Conservation (phyloP, 2,329 filamentous ascomycete genomes). For the Proliferodiscus dingleyae region DNA sequence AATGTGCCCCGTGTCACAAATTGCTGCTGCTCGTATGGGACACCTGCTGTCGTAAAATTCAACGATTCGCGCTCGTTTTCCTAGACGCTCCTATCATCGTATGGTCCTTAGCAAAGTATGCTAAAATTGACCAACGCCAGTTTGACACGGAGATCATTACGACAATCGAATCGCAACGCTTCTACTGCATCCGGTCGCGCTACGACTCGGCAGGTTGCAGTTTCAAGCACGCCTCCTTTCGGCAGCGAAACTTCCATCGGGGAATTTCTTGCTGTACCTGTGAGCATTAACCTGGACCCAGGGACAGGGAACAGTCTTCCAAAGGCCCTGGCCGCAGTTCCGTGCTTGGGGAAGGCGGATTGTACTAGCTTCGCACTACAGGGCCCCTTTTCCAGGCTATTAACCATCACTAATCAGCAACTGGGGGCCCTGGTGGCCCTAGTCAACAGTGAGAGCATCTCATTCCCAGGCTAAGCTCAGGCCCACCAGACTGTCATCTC, state of each 20-base stretch:
- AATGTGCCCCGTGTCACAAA: too few relatives aligned
- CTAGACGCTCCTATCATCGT: not conserved
- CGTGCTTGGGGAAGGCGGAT: not conserved
- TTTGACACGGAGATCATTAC: slow-evolving; percentile 1
- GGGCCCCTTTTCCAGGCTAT: not conserved
- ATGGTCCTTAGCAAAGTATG: slow-evolving; percentile 1
- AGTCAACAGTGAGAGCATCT: too few relatives aligned
- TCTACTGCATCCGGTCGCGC: slow-evolving; percentile 10
- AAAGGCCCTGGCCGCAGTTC: not conserved
- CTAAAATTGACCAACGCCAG: not conserved
- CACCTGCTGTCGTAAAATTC: too few relatives aligned
- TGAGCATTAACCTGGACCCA: not conserved
- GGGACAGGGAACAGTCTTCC: not conserved
- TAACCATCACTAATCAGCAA: not conserved
- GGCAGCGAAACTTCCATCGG: slow-evolving; percentile 25
- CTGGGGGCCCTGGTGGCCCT: too few relatives aligned
- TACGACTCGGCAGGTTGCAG: slow-evolving; percentile 18
- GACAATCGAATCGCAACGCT: slow-evolving; percentile 20
- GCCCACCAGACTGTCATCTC: not conserved
- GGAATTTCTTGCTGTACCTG: slow-evolving; percentile 15
- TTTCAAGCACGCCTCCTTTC: slow-evolving; percentile 19
- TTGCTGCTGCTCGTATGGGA: too few relatives aligned
- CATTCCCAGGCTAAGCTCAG: not conserved
- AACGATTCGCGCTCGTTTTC: too few relatives aligned
- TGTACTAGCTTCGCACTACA: not conserved